Evolutionary conservation across 2,329 filamentous ascomycete genomes (phyloP), one percentile per base, ranked within the genome.

Genomic region (Fusarium liriodendri): DNA sequence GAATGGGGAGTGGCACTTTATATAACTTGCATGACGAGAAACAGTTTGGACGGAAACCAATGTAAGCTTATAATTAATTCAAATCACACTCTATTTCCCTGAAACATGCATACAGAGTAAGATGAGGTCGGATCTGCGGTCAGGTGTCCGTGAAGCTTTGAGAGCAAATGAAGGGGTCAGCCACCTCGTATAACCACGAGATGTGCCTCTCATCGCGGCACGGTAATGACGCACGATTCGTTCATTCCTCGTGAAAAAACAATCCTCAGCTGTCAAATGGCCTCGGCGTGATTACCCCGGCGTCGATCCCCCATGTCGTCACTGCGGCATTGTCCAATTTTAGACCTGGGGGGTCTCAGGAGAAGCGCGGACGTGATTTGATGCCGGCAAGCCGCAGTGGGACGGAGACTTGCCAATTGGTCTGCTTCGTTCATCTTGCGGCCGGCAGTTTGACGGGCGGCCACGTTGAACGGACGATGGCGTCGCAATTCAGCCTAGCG

Each of bases 151-250:
- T 14, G 38, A 35, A 35, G 32, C 29, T 27, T 35, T 37, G 20
- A n/a, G 10, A 61, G 37, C 71, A 65, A 59, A 60, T 65, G 37
- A 35, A 58, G 57, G 58, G 32, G 27, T 22, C 33, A 65, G 71
- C 71, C 71, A 74, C 71, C 68, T 74, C 71, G 71, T 74, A 74
- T 74, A 61, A 58, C 40, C 5, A 29, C 4, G 1, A 4, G 6
- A 37, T 40, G 6, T 9, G 5, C 33, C 35, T 27, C 52, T 37
- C 18, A 20, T 52, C 52, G 2, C 50, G n/a, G 14, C 29, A n/a
- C 29, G 27, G 14, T 29, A 16, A 72, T 72, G 68, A 62, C 68
- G 68, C 52, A 64, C 32, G 6, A 11, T 4, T 62, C 22, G 57
- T 61, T 66, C 63, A 61, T 52, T 42, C 14, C 11, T 47, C 25